Conservation (phyloP, 2,329 filamentous ascomycete genomes). For the Penicillium sp. region DNA sequence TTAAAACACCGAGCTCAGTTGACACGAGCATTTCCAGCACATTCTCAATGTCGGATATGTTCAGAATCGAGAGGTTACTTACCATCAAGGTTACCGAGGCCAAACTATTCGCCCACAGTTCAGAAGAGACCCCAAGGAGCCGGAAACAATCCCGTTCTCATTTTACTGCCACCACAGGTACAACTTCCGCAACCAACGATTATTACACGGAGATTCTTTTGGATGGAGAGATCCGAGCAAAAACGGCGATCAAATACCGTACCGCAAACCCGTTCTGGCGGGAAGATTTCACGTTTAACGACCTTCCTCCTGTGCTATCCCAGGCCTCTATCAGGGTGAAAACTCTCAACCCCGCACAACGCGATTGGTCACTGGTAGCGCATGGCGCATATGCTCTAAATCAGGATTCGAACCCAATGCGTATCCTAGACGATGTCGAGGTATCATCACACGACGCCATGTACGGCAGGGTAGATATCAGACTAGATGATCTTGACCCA, state of each 20-base stretch:
- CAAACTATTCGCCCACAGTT: slow-evolving; percentile 53
- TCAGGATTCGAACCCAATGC: slow-evolving; percentile 46
- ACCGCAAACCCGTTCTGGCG: slow-evolving; percentile 55
- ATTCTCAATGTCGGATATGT: slow-evolving; percentile 61
- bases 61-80: slow-evolving; percentile 67
- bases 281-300: slow-evolving; percentile 53
- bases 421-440: slow-evolving; percentile 51
- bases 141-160: slow-evolving; percentile 40
- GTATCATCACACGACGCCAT: slow-evolving; percentile 53
- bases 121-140: slow-evolving; percentile 37
- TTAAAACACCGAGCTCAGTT: slow-evolving; percentile 35
- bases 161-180: slow-evolving; percentile 27
- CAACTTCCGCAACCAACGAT: slow-evolving; percentile 41
- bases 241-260: slow-evolving; percentile 53
- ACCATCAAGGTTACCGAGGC: slow-evolving; percentile 66
- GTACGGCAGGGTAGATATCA: slow-evolving; percentile 72
- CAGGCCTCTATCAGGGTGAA: slow-evolving; percentile 53
- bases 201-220: slow-evolving; percentile 56
- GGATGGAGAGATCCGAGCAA: slow-evolving; percentile 54
- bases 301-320: slow-evolving; percentile 54
- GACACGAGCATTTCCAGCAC: slow-evolving; percentile 33
- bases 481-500: slow-evolving; percentile 76
- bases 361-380: slow-evolving; percentile 55
- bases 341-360: slow-evolving; percentile 52
- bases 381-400: slow-evolving; percentile 50